Evolutionary conservation across 2,329 filamentous ascomycete genomes (phyloP).

Genomic region (Fusarium paranaense): DNA sequence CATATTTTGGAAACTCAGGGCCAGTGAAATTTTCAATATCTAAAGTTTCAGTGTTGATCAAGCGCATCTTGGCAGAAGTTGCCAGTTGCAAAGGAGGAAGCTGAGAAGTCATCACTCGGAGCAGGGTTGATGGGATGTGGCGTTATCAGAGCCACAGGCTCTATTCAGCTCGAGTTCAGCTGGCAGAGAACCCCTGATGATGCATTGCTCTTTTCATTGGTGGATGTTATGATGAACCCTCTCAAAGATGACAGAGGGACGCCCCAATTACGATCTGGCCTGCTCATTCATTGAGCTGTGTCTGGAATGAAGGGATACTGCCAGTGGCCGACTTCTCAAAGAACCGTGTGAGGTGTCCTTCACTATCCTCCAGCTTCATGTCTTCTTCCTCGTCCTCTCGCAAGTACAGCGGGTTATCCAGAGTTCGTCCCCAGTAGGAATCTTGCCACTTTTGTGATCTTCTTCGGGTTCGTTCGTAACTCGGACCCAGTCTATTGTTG

Average conservation of each 20-base stretch:
- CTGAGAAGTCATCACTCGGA: background rate
- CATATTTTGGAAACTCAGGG: conserved; percentile 3
- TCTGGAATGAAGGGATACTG: background rate
- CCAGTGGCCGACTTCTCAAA: background rate
- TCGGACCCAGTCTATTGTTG: background rate
- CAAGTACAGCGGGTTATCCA: background rate
- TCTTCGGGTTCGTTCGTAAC: background rate
- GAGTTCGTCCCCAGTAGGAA: background rate
- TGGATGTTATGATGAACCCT: background rate
- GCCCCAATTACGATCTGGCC: background rate
- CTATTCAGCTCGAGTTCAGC: background rate
- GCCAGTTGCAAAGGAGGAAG: background rate
- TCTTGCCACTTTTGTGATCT: conserved; percentile 9
- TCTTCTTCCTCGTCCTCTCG: too few relatives aligned
- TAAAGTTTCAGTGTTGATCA: conserved; percentile 21
- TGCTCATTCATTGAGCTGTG: background rate
- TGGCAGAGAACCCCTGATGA: background rate
- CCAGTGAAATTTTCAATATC: background rate
- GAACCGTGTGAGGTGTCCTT: background rate
- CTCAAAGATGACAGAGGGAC: too few relatives aligned
- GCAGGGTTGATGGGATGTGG: background rate
- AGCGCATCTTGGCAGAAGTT: conserved; percentile 34
- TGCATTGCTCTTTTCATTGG: background rate
- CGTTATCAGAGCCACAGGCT: background rate
- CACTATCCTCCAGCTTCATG: background rate